A percentile compares a stretch with the other conserved stretches of the same genome.
Evolutionary conservation across 345 rosid genomes (phyloP).

Genomic region (Brassica incana): DNA sequence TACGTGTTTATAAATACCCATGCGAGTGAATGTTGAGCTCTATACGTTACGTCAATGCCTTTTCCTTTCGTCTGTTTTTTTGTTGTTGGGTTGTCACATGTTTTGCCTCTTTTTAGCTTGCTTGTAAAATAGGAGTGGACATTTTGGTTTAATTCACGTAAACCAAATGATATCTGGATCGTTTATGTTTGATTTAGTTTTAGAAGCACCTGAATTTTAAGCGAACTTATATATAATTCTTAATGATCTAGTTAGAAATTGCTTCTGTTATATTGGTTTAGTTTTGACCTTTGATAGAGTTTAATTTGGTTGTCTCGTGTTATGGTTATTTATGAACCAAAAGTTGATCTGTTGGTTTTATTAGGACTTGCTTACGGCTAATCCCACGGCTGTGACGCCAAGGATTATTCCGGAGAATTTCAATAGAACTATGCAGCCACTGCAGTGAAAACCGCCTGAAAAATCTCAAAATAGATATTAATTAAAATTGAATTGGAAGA

Average conservation of each 20-base stretch:
- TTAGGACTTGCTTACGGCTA: too few species aligned
- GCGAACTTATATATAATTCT: not conserved
- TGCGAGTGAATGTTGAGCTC: conserved; percentile 28
- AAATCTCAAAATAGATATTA: too few species aligned
- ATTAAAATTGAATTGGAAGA: too few species aligned
- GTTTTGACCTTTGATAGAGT: too few species aligned
- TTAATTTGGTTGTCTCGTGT: too few species aligned
- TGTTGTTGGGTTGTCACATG: conserved; percentile 12
- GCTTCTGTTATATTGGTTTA: too few species aligned
- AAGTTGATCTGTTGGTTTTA: too few species aligned
- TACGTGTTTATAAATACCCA: conserved; percentile 20
- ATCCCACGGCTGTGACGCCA: too few species aligned
- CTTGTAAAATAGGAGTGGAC: not conserved
- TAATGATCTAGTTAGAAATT: not conserved
- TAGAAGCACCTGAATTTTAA: not conserved
- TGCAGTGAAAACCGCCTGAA: too few species aligned
- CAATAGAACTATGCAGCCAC: too few species aligned
- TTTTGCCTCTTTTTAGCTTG: conserved; percentile 6
- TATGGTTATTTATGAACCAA: too few species aligned
- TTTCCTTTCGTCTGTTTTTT: not conserved
- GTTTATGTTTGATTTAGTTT: not conserved
- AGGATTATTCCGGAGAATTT: too few species aligned
- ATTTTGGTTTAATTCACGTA: not conserved
- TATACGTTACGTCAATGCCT: conserved; percentile 22
- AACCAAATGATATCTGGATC: not conserved